Evolutionary conservation across 1,139 yeast genomes (phyloP).

Genomic region (Geotrichum histeridarum): DNA sequence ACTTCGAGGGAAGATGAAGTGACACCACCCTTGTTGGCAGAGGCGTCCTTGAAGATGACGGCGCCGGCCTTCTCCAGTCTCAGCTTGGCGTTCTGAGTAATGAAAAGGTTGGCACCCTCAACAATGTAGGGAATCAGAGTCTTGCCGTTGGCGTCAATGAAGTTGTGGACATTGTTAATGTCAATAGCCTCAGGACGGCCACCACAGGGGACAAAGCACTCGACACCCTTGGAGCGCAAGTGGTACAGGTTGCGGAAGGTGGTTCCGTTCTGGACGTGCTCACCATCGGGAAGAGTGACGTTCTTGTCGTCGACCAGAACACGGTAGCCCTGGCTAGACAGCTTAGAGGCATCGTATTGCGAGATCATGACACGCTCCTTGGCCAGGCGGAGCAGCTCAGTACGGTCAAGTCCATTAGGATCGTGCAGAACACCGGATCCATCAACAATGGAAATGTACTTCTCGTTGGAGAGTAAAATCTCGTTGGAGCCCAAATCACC

Average conservation of each 20-base stretch:
- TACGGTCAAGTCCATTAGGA: constrained; percentile 79
- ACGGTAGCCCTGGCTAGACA: constrained; percentile 71
- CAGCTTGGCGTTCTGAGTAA: constrained; percentile 89
- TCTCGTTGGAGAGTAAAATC: constrained; percentile 79
- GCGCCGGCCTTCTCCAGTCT: constrained; percentile 83
- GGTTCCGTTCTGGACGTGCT: constrained; percentile 72
- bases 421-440: constrained; percentile 95
- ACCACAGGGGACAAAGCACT: constrained; percentile 94
- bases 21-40: constrained; percentile 98
- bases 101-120: constrained; percentile 95
- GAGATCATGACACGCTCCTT: constrained; percentile 70
- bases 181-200: constrained; percentile 98
- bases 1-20: constrained; percentile 96
- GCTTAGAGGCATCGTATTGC: constrained; percentile 58
- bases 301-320: constrained; percentile 85
- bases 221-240: constrained; percentile 61
- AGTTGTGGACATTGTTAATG: constrained; percentile 68
- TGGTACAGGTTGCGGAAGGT: constrained; percentile 93
- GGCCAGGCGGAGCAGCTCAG: constrained; percentile 76
- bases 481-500: constrained; percentile 97
- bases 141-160: constrained; percentile 77
- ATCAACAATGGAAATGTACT: constrained; percentile 83
- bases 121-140: constrained; percentile 80
- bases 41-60: constrained; percentile 86
- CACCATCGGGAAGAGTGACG: constrained; percentile 71